A percentile compares a stretch with the other conserved stretches of the same genome.
These are phyloP conservation scores for Beauveria scarabaeidicola DNA, from an alignment of 2,329 filamentous ascomycete species.

Conservation along the genomic window DNA sequence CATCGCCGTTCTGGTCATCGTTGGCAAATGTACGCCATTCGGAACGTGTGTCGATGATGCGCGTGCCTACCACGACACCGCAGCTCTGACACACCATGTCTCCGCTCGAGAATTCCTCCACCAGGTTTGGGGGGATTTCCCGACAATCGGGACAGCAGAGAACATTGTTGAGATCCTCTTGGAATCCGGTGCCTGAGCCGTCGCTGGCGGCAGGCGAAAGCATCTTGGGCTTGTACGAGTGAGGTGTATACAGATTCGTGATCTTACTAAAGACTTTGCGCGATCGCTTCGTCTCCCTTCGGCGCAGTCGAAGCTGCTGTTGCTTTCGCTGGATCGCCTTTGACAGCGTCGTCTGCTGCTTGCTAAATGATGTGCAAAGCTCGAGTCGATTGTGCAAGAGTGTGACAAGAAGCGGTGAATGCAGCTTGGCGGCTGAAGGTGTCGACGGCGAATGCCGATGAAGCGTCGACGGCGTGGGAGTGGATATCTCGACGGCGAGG, in stretches of 20 bases:
- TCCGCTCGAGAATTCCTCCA: slow-evolving; percentile 85
- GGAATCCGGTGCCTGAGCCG: slow-evolving; percentile 39
- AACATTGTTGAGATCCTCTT: slow-evolving; percentile 78
- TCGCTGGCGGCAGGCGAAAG: slow-evolving; percentile 31
- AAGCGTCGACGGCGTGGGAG: not conserved
- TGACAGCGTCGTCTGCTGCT: slow-evolving; percentile 11
- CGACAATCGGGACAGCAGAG: slow-evolving; percentile 87
- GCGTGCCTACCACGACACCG: slow-evolving; percentile 80
- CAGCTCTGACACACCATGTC: slow-evolving; percentile 92
- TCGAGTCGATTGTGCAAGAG: slow-evolving; percentile 38
- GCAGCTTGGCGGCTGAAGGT: slow-evolving; percentile 49
- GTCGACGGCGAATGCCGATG: not conserved
- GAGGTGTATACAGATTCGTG: slow-evolving; percentile 35
- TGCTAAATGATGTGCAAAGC: slow-evolving; percentile 19
- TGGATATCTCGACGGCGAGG: not conserved
- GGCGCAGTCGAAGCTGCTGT: slow-evolving; percentile 24
- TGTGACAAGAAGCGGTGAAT: slow-evolving; percentile 63
- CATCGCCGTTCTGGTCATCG: slow-evolving; percentile 92
- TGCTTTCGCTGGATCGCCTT: slow-evolving; percentile 25
- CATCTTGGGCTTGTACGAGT: slow-evolving; percentile 38
- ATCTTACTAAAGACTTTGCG: slow-evolving; percentile 32
- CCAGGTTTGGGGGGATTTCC: slow-evolving; percentile 81
- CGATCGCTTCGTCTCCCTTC: slow-evolving; percentile 26
- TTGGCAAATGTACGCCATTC: slow-evolving; percentile 99
- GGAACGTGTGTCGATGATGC: slow-evolving; percentile 89